Percentiles rank a stretch among this genome's conserved stretches.
Conservation (phyloP, 169 alveolate genomes). For the Miamiensis avidus region DNA sequence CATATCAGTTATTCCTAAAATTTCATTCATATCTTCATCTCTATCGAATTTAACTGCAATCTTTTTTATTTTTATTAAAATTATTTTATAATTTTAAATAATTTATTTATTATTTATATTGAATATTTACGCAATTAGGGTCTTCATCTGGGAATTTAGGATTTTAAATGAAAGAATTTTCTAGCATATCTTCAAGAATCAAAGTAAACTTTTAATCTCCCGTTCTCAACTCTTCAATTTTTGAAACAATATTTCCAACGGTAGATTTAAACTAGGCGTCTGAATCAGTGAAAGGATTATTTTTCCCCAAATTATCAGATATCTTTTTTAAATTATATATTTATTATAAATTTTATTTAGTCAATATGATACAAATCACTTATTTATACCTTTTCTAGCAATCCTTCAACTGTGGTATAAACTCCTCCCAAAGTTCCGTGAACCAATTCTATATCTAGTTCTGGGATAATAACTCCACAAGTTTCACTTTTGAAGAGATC, state of each 20-base stretch:
- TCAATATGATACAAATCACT: background rate
- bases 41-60: slow-evolving; percentile 89
- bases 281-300: slow-evolving; percentile 91
- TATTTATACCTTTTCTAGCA: slow-evolving; percentile 59
- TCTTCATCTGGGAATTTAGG: slow-evolving; percentile 84
- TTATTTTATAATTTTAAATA: no score
- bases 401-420: slow-evolving; percentile 97
- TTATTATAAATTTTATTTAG: background rate
- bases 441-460: slow-evolving; percentile 91
- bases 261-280: slow-evolving; percentile 54
- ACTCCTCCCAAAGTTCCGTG: slow-evolving; percentile 93
- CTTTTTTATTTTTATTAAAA: slow-evolving; percentile 6
- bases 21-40: slow-evolving; percentile 93
- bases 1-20: slow-evolving; percentile 93
- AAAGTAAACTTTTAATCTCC: slow-evolving; percentile 72
- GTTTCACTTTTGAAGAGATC: slow-evolving; percentile 95
- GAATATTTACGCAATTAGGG: slow-evolving; percentile 25
- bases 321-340: background rate
- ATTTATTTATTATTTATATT: no score
- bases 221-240: slow-evolving; percentile 61
- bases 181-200: slow-evolving; percentile 92
- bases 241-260: slow-evolving; percentile 56
- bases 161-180: slow-evolving; percentile 88
- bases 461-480: slow-evolving; percentile 91
- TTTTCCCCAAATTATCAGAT: slow-evolving; percentile 33